Base-by-base conservation (phyloP, 2,329 filamentous ascomycete species). In the Penicillium fuscoglaucum region DNA sequence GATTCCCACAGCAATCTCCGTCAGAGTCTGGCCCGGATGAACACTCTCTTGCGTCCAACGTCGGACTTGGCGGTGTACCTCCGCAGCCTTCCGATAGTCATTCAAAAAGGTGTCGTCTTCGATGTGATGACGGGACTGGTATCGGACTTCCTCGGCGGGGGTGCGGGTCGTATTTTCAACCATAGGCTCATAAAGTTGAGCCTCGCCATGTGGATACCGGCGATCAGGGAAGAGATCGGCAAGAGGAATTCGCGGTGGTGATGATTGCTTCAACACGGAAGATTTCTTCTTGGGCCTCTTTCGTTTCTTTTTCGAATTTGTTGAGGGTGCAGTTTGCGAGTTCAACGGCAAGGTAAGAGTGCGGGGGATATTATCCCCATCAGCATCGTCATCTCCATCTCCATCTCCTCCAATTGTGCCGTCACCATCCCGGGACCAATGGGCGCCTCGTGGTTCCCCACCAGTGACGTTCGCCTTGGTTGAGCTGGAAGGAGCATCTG, bases 61-160 rank as follows among this genome's bases (percentile, higher is more conserved):
- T 28, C 83, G 79, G 47, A 83, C 80, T 68, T 85, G 80, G 45
- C 83, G 78, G 68, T 85, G 83, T 46, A 83, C 74, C 65, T 85
- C 83, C 0, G 83, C 83, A 10, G 81, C 83, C 68, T 84, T 77
- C 48, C 83, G 81, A 68, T 85, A 85, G 57, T 85, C 76, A 26
- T 71, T 73, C 24, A 85, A 73, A 63, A 83, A 84, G 13, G 73
- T 75, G 24, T 77, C 72, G 59, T 82, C 79, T 65, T 78, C 73
- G 53, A 76, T 72, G 53, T 78, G 72, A 15, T 71, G 40, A n/a
- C 70, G 70, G 13, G 70, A 65, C 21, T 78, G 60, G 58, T 80
- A 74, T 33, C 80, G 75, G 51, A 74, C 66, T 70, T 83, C 81
- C 61, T 81, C 79, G 58, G 68, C 74, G 2, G 80, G 81, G 4